Evolutionary conservation across 169 alveolate species (phyloP), one percentile per base, ranked within the genome.

Genomic region (Cryptosporidium muris): DNA sequence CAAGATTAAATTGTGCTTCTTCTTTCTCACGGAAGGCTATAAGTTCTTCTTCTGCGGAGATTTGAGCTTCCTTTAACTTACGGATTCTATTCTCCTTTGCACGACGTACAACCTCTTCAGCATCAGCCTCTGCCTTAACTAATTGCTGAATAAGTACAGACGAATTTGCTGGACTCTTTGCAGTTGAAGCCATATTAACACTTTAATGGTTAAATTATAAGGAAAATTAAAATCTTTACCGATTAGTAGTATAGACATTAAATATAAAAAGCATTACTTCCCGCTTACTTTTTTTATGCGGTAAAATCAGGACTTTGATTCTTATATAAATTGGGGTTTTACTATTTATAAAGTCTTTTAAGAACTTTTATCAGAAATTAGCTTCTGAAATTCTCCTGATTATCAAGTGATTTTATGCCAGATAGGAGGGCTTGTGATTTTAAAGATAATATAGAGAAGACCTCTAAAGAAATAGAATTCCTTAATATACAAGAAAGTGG

Each of bases 21-120:
- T 74, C 85, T 68, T 48, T 74, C 14, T 74, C 85, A 14, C 67
- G 54, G 60, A 74, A 74, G 2, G 49, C 85, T 51, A 45, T 74
- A 34, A 74, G 40, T 51, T 74, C 85, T 25, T 74, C 85, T 45
- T 74, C 85, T 3, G 85, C 85, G 9, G 85, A 74, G 45, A 74
- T 74, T 34, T 74, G 85, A 54, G 85, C 85, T 38, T 74, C 85
- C 47, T 74, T 74, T 14, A 74, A 51, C 68, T 74, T 74, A 34
- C 47, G 51, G 14, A 74, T 53, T 36, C 85, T 54, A 25, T 58
- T 74, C 47, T 74, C 85, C 37, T 74, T 74, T 38, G 85, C 85
- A 36, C 85, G 85, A 74, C 85, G 85, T 16, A 74, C 85, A 9
- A 74, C 60, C n/a, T 74, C 85, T 12, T 74, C 85, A 1, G 85